Evolutionary conservation across 768 basidiomycete genomes (phyloP).

Genomic region (Ephemerocybe angulata): DNA sequence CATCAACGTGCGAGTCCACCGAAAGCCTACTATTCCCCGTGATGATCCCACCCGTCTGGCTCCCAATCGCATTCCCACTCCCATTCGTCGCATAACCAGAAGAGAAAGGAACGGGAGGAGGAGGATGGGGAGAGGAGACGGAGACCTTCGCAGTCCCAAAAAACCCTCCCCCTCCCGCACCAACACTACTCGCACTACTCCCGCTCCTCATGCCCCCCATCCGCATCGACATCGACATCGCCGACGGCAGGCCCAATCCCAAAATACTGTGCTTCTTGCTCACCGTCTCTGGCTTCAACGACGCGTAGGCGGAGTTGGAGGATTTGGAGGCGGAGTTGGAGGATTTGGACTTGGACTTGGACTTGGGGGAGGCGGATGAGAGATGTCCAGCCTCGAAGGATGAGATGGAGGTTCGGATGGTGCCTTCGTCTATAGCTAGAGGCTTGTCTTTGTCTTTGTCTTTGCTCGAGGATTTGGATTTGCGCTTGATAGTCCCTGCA

Average conservation of each 20-base stretch:
- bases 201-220: slow-evolving; percentile 39
- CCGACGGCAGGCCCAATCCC: slow-evolving; percentile 59
- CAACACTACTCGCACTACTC: slow-evolving; percentile 34
- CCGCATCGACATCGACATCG: no score
- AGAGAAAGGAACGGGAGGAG: slow-evolving; percentile 32
- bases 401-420: slow-evolving; percentile 50
- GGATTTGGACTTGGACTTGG: no score
- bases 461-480: no score
- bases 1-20: slow-evolving; percentile 23
- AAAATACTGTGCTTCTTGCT: slow-evolving; percentile 63
- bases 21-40: slow-evolving; percentile 13
- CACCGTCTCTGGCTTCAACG: slow-evolving; percentile 23
- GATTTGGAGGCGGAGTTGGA: no score
- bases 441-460: no score
- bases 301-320: slow-evolving; percentile 22
- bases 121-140: neutral
- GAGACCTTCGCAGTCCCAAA: no score
- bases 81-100: no score
- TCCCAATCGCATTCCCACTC: no score
- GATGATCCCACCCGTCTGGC: no score
- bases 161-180: no score
- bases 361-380: no score
- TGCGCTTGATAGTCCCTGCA: slow-evolving; percentile 20
- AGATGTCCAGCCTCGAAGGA: slow-evolving; percentile 75
- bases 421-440: no score